phyloP scores from a whole-genome alignment of 768 basidiomycete genomes.

The Rhizopogon vesiculosus region DNA sequence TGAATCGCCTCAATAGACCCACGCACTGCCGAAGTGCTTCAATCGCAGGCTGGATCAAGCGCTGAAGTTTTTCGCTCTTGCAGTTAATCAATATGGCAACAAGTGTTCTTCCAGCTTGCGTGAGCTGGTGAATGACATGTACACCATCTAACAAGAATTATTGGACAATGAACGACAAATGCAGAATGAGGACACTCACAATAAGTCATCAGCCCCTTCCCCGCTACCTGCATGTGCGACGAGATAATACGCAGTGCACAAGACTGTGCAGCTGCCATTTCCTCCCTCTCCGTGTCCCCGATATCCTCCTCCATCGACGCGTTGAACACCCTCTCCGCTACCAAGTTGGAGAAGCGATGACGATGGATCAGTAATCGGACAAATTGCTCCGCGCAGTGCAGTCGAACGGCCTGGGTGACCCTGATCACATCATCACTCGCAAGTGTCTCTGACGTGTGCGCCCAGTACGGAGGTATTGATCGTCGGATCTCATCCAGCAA shows the following conservation, averaged over 20 bases:
- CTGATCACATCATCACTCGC: constrained; percentile 84
- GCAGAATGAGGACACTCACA: constrained; percentile 48
- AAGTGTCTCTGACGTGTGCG: constrained; percentile 75
- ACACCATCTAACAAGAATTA: constrained; percentile 64
- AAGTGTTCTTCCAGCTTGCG: constrained; percentile 88
- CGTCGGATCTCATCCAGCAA: constrained; percentile 76
- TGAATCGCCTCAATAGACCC: constrained; percentile 82
- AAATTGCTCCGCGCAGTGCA: constrained; percentile 86
- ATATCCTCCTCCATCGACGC: constrained; percentile 47
- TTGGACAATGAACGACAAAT: constrained; percentile 5
- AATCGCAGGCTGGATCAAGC: constrained; percentile 74
- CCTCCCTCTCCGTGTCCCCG: constrained; percentile 68
- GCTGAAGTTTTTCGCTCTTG: constrained; percentile 72
- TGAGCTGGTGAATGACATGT: constrained; percentile 93
- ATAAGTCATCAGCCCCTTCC: constrained; percentile 90
- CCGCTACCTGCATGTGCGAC: constrained; percentile 79
- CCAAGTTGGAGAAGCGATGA: constrained; percentile 75
- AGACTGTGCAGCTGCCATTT: constrained; percentile 69
- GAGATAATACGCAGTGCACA: constrained; percentile 80
- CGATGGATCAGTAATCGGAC: constrained; percentile 86
- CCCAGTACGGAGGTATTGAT: constrained; percentile 73
- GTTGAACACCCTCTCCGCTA: constrained; percentile 59
- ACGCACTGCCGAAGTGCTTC: constrained; percentile 88
- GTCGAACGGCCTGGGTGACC: constrained; percentile 81
- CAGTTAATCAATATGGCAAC: constrained; percentile 86